These are phyloP conservation scores for Clonostachys rhizophaga DNA, from an alignment of 2,329 filamentous ascomycete species.

Conservation along the genomic window DNA sequence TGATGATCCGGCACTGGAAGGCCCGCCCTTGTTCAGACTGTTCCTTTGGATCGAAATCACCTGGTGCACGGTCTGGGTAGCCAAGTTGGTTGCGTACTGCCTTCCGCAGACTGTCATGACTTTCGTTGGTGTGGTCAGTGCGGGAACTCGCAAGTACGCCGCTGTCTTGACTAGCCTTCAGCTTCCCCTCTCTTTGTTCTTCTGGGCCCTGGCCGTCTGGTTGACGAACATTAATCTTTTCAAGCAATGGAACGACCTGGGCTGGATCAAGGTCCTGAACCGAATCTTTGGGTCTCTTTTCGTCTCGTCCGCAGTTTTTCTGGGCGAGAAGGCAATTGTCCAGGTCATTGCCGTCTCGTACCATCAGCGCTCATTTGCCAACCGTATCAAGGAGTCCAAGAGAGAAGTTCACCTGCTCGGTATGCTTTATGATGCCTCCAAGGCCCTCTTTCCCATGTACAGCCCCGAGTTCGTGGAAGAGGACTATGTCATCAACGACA, in stretches of 20 bases:
- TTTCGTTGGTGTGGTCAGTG: slow-evolving; percentile 63
- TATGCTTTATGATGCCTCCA: slow-evolving; percentile 85
- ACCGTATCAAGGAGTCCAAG: slow-evolving; percentile 85
- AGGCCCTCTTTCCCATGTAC: slow-evolving; percentile 85
- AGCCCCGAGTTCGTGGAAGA: slow-evolving; percentile 87
- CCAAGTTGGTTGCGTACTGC: slow-evolving; percentile 59
- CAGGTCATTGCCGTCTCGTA: slow-evolving; percentile 83
- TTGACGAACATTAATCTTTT: slow-evolving; percentile 58
- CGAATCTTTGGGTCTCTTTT: slow-evolving; percentile 64
- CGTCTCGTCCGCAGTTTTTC: slow-evolving; percentile 64
- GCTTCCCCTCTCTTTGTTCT: slow-evolving; percentile 63
- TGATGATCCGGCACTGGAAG: slow-evolving; percentile 33
- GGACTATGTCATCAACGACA: slow-evolving; percentile 87
- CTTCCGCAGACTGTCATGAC: slow-evolving; percentile 63
- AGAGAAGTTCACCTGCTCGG: slow-evolving; percentile 76
- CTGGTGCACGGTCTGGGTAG: slow-evolving; percentile 64
- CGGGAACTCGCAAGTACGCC: slow-evolving; percentile 67
- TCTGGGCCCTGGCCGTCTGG: slow-evolving; percentile 61
- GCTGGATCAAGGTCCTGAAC: slow-evolving; percentile 55
- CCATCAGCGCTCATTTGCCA: slow-evolving; percentile 78
- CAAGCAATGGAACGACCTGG: slow-evolving; percentile 24
- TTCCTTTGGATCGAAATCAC: slow-evolving; percentile 67
- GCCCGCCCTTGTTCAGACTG: slow-evolving; percentile 52
- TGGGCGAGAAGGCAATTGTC: slow-evolving; percentile 74
- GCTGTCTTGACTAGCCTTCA: slow-evolving; percentile 59